A percentile compares a stretch with the other conserved stretches of the same genome.
These are phyloP conservation scores for Zoysia matrella DNA, from an alignment of 202 grass and related monocot genomes.

Conservation along the genomic window DNA sequence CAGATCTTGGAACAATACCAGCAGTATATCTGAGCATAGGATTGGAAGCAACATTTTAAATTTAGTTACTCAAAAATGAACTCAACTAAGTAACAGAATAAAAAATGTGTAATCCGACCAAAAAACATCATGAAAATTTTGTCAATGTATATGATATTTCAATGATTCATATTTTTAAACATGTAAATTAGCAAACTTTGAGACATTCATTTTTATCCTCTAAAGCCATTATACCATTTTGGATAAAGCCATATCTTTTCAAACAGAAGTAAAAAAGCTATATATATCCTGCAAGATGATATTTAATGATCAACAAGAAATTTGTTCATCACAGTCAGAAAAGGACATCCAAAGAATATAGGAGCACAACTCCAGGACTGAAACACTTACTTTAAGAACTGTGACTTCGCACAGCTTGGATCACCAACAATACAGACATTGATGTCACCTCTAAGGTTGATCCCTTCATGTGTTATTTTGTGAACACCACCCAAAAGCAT, in stretches of 20 bases:
- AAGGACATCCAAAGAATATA: constrained; percentile 8
- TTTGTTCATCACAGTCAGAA: neutral
- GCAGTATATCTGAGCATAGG: constrained; percentile 68
- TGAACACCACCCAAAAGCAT: constrained; percentile 98
- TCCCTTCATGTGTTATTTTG: constrained; percentile 98
- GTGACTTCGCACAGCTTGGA: constrained; percentile 98
- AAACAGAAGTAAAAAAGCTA: constrained; percentile 11
- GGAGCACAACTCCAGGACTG: constrained; percentile 37
- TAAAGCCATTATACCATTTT: constrained; percentile 5
- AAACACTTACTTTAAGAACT: constrained; percentile 91
- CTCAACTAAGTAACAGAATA: constrained; percentile 12
- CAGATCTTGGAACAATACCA: constrained; percentile 88
- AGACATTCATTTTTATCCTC: constrained; percentile 10
- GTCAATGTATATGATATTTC: neutral
- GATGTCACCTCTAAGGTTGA: constrained; percentile 97
- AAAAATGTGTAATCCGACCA: neutral
- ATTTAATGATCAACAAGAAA: constrained; percentile 11
- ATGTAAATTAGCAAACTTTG: neutral
- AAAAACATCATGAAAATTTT: neutral
- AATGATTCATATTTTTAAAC: neutral
- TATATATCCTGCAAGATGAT: neutral
- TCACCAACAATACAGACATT: constrained; percentile 99
- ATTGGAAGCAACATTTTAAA: constrained; percentile 23
- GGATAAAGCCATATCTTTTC: neutral
- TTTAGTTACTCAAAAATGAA: neutral